Conservation (phyloP, 1,284 basidiomycete species). For the Retiboletus flavoniger region DNA sequence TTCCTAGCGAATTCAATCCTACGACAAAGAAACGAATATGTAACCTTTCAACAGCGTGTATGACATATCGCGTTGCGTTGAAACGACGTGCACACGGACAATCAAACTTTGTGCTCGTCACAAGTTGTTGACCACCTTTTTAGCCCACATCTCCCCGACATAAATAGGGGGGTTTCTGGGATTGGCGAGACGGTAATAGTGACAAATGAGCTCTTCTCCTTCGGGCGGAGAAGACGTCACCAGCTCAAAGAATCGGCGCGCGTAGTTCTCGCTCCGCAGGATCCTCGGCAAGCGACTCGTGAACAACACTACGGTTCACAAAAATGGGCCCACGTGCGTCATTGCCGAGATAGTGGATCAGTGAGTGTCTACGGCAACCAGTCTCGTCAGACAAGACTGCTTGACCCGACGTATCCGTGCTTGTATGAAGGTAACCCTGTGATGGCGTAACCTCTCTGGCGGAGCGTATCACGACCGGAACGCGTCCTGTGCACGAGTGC, state of each 20-base stretch:
- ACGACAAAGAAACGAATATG: background rate
- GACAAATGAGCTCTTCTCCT: constrained; percentile 16
- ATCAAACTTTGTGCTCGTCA: background rate
- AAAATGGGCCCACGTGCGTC: constrained; percentile 22
- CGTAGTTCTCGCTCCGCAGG: constrained; percentile 7
- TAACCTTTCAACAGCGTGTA: background rate
- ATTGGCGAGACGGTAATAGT: constrained; percentile 4
- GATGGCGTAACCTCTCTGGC: background rate
- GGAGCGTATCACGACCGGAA: constrained; percentile 3
- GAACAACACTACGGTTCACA: constrained; percentile 10
- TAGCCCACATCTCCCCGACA: constrained; percentile 15
- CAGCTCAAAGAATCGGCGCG: constrained; percentile 10
- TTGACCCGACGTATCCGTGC: constrained; percentile 2
- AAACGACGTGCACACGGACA: background rate
- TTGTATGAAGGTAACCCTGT: background rate
- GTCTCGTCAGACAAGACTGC: background rate
- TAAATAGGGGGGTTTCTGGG: background rate
- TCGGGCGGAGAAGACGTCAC: constrained; percentile 2
- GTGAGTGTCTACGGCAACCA: background rate
- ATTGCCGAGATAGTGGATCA: constrained; percentile 22
- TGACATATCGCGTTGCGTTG: background rate
- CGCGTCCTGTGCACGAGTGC: background rate
- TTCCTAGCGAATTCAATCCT: background rate
- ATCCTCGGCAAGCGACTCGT: background rate
- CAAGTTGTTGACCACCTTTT: constrained; percentile 4